Base-by-base conservation (phyloP, 1,139 yeast species). In the Candida sanyaensis region DNA sequence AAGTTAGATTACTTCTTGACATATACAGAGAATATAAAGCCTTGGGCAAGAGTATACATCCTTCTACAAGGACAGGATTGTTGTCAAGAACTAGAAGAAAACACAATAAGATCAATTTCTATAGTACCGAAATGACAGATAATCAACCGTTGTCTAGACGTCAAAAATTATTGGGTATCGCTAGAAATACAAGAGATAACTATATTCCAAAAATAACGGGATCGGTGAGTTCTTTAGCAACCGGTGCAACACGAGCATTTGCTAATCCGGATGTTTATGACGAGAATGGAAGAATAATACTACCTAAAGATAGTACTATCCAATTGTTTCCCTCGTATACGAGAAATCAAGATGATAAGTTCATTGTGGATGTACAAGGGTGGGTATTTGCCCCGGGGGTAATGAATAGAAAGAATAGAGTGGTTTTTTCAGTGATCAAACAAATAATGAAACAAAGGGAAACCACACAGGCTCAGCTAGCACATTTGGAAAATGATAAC, bases 341-440 rank as follows among this genome's bases (percentile, higher is more conserved):
- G 0, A 68, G 86, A 21, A 50, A 62, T 17, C 61, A 55, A 13
- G 66, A 65, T 8, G 64, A 62, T 6, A 59, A 57, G 23, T 83
- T 69, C 60, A 73, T 77, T 43, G 84, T 91, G 1, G 83, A 84
- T 45, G 81, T 90, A 2, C 78, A 88, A 42, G 96, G 97, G 3
- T 81, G 87, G 79, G 75, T 89, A 8, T 81, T 77, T 49, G 74
- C 88, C 40, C 91, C 91, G 0, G 95, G 93, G 1, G 73, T 77
- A 8, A 78, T 84, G 74, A 79, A 82, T 29, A 71, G 96, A 43
- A 88, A 87, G 59, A 88, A 90, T 61, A 70, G 85, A 53, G 65
- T 91, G 46, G 72, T 90, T 31, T 62, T 87, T 36, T 78, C 91
- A 1, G 69, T 91, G 33, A 88, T 92, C 2, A 82, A 83, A 55